phyloP scores from a whole-genome alignment of 2,329 filamentous ascomycete species.

The Verticillium alfalfae region DNA sequence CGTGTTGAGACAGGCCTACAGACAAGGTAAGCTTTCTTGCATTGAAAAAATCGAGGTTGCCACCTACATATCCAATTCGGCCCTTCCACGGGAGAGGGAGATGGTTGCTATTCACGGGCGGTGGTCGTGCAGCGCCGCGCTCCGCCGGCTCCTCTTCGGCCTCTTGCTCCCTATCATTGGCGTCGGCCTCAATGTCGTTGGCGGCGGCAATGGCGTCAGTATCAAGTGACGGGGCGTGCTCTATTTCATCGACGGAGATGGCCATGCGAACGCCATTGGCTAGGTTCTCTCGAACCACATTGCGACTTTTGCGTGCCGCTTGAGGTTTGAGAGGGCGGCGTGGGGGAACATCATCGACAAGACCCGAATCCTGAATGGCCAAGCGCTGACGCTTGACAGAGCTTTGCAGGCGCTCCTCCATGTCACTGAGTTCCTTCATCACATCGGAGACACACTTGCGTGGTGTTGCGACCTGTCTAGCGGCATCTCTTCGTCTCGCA shows the following conservation, averaged over 20 bases:
- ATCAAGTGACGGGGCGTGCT: constrained; percentile 14
- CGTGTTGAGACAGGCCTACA: constrained; percentile 80
- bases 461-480: not conserved
- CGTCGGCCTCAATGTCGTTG: constrained; percentile 12
- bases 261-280: constrained; percentile 4
- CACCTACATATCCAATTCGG: constrained; percentile 74
- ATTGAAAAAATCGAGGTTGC: not conserved
- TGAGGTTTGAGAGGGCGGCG: not conserved
- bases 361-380: constrained; percentile 35
- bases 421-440: constrained; percentile 39
- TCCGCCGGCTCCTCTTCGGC: constrained; percentile 19
- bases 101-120: constrained; percentile 76
- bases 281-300: constrained; percentile 2
- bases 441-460: constrained; percentile 14
- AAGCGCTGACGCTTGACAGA: constrained; percentile 39
- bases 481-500: not conserved
- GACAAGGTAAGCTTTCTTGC: constrained; percentile 1
- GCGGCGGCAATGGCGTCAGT: constrained; percentile 15
- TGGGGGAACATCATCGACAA: constrained; percentile 9
- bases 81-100: constrained; percentile 89
- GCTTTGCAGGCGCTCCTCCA: constrained; percentile 40
- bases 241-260: constrained; percentile 6
- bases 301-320: not conserved
- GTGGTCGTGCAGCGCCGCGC: constrained; percentile 47
- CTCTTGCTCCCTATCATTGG: constrained; percentile 7